Evolutionary conservation across 2,329 filamentous ascomycete species (phyloP).

Genomic region (Lachnellula willkommii): DNA sequence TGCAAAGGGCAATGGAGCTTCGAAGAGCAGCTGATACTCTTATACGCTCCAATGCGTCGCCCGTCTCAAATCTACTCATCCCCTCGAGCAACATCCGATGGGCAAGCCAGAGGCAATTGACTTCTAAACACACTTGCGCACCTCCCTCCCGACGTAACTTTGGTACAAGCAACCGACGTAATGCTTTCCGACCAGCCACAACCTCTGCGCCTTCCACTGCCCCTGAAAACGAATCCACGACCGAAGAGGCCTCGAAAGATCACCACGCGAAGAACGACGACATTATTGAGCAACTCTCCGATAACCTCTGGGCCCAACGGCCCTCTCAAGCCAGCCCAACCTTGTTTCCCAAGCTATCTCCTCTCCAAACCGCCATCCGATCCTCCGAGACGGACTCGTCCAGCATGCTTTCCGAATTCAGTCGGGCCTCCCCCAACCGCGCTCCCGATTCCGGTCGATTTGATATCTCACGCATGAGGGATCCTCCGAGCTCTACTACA

Average conservation of each 20-base stretch:
- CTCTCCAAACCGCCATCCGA: not conserved
- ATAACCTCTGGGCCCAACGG: slow-evolving; percentile 1
- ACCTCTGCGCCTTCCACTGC: slow-evolving; percentile 1
- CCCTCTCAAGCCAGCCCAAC: not conserved
- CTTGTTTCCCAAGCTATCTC: not conserved
- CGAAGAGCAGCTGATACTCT: slow-evolving; percentile 30
- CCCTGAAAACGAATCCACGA: not conserved
- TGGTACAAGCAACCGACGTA: slow-evolving; percentile 1
- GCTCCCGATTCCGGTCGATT: too few species aligned
- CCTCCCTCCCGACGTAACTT: slow-evolving; percentile 8
- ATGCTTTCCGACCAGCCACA: slow-evolving; percentile 9
- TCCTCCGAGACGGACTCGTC: slow-evolving; percentile 8
- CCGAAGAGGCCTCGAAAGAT: not conserved
- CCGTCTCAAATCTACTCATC: slow-evolving; percentile 25
- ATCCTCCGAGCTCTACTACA: too few species aligned
- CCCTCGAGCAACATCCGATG: slow-evolving; percentile 22
- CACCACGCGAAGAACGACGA: not conserved
- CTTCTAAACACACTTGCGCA: slow-evolving; percentile 4
- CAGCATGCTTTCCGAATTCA: slow-evolving; percentile 6
- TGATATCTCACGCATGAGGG: too few species aligned
- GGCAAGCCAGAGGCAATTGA: slow-evolving; percentile 12
- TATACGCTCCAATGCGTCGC: slow-evolving; percentile 26
- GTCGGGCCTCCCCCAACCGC: too few species aligned
- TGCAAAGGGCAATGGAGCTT: slow-evolving; percentile 30
- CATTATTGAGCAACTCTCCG: not conserved